These are phyloP conservation scores for Fragaria ananassa DNA, from an alignment of 306 rosid species.

Conservation along the genomic window DNA sequence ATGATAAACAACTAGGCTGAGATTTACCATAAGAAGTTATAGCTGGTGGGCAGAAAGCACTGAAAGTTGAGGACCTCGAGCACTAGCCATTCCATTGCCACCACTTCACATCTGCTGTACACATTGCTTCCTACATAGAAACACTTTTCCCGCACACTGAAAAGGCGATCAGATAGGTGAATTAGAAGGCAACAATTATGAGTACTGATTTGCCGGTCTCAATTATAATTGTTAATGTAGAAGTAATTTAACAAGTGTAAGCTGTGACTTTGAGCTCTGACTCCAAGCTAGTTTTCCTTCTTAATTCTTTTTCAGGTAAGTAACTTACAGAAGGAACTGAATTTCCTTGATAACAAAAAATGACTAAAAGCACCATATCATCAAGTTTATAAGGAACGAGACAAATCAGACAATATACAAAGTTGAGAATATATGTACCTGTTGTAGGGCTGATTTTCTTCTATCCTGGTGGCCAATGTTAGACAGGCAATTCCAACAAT, in stretches of 20 bases:
- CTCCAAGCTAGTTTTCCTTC: neutral
- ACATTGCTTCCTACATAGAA: constrained; percentile 45
- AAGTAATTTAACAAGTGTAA: neutral
- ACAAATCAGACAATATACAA: neutral
- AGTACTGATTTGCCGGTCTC: neutral
- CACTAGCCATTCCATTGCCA: constrained; percentile 98
- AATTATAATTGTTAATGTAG: neutral
- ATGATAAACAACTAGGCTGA: constrained; percentile 1
- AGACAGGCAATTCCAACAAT: constrained; percentile 81
- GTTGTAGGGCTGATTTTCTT: constrained; percentile 83
- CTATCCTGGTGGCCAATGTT: constrained; percentile 78
- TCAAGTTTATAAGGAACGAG: neutral
- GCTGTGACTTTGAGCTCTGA: neutral
- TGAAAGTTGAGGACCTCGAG: constrained; percentile 80
- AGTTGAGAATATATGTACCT: constrained; percentile 35
- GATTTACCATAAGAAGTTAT: constrained; percentile 78
- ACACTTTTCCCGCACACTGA: constrained; percentile 54
- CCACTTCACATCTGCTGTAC: constrained; percentile 81
- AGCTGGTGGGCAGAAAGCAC: constrained; percentile 74
- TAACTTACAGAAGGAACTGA: neutral
- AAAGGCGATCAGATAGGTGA: constrained; percentile 24
- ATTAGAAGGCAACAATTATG: neutral
- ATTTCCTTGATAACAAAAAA: neutral
- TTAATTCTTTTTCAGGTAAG: neutral
- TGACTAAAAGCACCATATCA: neutral